These are phyloP conservation scores for Aurantiochytrium sp. DNA, from an alignment of 108 stramenopile genomes.

Conservation along the genomic window DNA sequence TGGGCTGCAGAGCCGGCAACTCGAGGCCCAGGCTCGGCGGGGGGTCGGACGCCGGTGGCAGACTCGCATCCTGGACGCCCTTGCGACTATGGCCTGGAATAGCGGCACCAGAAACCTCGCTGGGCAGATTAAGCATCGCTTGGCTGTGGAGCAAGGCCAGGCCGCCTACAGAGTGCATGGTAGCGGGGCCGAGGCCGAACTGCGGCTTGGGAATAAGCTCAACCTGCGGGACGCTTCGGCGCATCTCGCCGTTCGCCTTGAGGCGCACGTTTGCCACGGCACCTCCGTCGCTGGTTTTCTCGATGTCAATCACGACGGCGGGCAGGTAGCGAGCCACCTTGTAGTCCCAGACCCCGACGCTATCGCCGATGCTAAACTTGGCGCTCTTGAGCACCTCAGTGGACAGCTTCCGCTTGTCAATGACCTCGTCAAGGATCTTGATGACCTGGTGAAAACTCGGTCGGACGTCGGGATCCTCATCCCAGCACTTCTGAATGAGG, in stretches of 20 bases:
- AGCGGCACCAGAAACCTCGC: background rate
- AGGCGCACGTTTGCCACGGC: background rate
- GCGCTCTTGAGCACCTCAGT: background rate
- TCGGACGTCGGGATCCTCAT: background rate
- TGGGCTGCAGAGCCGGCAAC: background rate
- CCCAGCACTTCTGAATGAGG: background rate
- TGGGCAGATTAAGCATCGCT: background rate
- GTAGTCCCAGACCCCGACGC: conserved; percentile 5
- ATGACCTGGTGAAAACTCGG: background rate
- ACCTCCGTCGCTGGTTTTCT: background rate
- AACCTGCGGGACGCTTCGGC: background rate
- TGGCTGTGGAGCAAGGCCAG: background rate
- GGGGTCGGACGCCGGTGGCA: background rate
- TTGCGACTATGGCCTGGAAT: background rate
- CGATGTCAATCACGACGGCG: background rate
- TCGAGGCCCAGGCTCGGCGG: background rate
- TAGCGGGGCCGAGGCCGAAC: background rate
- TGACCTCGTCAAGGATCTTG: background rate
- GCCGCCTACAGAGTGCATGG: background rate
- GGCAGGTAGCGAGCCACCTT: background rate
- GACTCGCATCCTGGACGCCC: background rate
- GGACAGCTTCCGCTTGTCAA: background rate
- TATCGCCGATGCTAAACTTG: background rate
- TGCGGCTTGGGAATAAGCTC: background rate
- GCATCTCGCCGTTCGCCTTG: background rate